Evolutionary conservation across 768 basidiomycete species (phyloP), one percentile per base, ranked within the genome.

Genomic region (Ramaria sp.): DNA sequence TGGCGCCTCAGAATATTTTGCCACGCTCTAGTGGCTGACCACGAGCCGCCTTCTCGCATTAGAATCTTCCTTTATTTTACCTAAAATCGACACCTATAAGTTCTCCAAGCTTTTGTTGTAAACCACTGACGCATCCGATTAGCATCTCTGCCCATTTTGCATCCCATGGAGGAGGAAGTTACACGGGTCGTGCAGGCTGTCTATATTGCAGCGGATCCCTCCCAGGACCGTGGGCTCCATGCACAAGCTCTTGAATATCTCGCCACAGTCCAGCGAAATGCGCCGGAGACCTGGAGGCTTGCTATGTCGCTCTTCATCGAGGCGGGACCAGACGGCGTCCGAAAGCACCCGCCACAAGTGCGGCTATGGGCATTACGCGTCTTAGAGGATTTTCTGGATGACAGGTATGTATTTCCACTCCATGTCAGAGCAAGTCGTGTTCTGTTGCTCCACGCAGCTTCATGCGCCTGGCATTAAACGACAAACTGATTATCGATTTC

Each of bases 191-290:
- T 88, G 17, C 86, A 85, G 71, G 93, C 93, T 49, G 91, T 94
- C 70, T 73, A 79, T 66, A 86, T 95, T 72, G 93, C 92, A 51
- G 87, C 87, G 59, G 86, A 92, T 73, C 86, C 85, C 55, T 51
- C 47, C 7, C 63, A 67, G 11, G 65, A 71, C 53, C 59, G 63
- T 7, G 68, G 78, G 27, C 71, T 95, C 34, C 89, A 93, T 70
- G 86, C 84, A 58, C 86, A 94, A 68, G 94, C 94, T 34, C 75
- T 96, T 63, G 82, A 85, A 56, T 97, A 88, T 69, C 75, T 97
- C 33, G 77, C 81, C 30, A 80, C 77, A 56, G 76, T 96, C 60
- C 86, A 89, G 64, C 81, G 83, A 68, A 88, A 88, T 68, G 77
- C 85, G 13, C 74, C 76, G 59, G 70, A 73, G 57, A 69, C 72